These are phyloP conservation scores for Endocladia muricata DNA, from an alignment of 31 red algal genomes.

Conservation along the genomic window DNA sequence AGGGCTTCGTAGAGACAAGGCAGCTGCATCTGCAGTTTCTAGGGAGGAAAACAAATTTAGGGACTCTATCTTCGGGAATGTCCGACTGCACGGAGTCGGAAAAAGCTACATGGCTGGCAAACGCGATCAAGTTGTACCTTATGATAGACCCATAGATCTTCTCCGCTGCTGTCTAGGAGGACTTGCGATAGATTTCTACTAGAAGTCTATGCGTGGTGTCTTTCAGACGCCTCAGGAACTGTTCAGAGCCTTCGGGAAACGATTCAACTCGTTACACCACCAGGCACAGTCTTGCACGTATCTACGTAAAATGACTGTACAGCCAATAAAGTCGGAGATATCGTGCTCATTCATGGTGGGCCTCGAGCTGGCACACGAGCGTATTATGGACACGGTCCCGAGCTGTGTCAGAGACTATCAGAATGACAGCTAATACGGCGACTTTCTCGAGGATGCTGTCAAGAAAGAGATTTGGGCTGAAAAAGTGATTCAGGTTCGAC, in stretches of 20 bases:
- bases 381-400: not conserved
- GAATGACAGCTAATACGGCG: not conserved
- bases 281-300: not conserved
- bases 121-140: not conserved
- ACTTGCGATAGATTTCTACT: not conserved
- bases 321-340: not conserved
- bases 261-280: not conserved
- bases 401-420: not conserved
- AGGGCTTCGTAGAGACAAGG: not conserved
- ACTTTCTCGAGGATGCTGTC: not conserved
- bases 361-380: not conserved
- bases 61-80: not conserved
- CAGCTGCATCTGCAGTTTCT: not conserved
- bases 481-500: not conserved
- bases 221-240: not conserved
- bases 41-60: not conserved
- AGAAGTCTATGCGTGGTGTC: not conserved
- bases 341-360: not conserved
- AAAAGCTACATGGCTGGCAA: not conserved
- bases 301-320: not conserved
- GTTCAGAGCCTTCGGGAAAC: not conserved
- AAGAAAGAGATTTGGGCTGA: not conserved
- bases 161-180: not conserved
- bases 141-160: not conserved
- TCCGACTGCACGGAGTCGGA: not conserved